Evolutionary conservation across 2,329 filamentous ascomycete genomes (phyloP), one percentile per base, ranked within the genome.

Genomic region (Venturia asperata): DNA sequence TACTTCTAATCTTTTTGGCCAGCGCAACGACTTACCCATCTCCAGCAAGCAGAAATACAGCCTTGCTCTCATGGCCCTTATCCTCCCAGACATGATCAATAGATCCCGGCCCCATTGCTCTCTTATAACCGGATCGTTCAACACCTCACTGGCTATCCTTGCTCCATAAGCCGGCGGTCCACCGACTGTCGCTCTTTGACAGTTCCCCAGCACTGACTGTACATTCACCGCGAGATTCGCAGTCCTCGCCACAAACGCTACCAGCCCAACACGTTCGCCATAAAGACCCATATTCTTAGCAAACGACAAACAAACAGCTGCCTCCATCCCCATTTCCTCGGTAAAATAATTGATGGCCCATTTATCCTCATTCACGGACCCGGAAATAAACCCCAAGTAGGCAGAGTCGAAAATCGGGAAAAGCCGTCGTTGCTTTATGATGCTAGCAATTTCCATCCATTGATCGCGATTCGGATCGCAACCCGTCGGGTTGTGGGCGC

Each of bases 341-440:
- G 68, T 62, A 61, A 73, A 77, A 64, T 75, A 69, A 1, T 74
- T 70, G 10, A 77, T 68, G 0, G 74, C 69, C 70, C 71, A 77
- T 3, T 72, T 73, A 67, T 78, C 76, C 9, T 71, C 65, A 27
- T 72, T 73, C 0, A 73, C 43, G 56, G 74, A 69, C 11, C 76
- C 76, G 0, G 73, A 72, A 0, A 74, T 74, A 66, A 78, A 76
- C 1, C 76, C 76, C 67, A 77, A 76, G 67, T 77, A 78, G 1
- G 76, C 76, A 3, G 62, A 68, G 67, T 78, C 77, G 64, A 78
- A 75, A 61, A 78, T 68, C 7, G 73, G 70, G 55, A 77, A 70
- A 1, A 78, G 65, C 6, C 67, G 64, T 61, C 70, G 72, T 41
- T 68, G 63, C 64, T 72, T 65, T 66, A 70, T 74, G 1, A 76